Percentiles rank a stretch among this genome's conserved stretches.
Conservation (phyloP, 176 grass and related monocot genomes). For the Cenchrus fungigraminus region DNA sequence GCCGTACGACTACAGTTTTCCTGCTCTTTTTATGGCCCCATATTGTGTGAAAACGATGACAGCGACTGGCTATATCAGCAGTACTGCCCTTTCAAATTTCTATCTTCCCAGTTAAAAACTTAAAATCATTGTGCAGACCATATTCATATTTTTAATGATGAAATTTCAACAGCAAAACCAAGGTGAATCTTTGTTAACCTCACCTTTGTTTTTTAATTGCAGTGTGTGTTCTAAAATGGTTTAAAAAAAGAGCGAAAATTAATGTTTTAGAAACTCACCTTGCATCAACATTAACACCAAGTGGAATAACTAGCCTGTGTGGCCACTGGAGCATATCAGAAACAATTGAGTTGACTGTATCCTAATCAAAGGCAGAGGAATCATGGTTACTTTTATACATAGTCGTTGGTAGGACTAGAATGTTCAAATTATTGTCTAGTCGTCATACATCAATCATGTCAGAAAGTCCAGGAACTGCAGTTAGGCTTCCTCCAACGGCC, state of each 20-base stretch:
- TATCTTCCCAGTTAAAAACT: too few species aligned
- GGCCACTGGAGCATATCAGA: conserved; percentile 98
- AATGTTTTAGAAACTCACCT: conserved; percentile 60
- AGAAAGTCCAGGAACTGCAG: conserved; percentile 91
- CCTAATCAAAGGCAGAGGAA: conserved; percentile 61
- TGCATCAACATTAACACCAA: conserved; percentile 79
- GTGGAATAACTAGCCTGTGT: conserved; percentile 87
- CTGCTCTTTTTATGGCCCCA: neutral
- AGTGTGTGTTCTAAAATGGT: neutral
- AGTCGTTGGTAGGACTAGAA: conserved; percentile 30
- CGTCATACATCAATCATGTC: conserved; percentile 97
- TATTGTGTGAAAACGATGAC: neutral
- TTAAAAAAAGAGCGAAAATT: neutral
- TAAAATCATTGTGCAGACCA: too few species aligned
- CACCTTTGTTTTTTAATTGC: neutral
- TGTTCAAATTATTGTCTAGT: conserved; percentile 22
- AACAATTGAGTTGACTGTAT: conserved; percentile 93
- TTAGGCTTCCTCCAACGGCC: conserved; percentile 94
- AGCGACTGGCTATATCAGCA: neutral
- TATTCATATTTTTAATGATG: too few species aligned
- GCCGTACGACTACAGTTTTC: neutral
- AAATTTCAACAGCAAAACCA: too few species aligned
- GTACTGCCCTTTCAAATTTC: too few species aligned
- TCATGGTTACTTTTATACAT: conserved; percentile 26
- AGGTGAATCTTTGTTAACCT: neutral